phyloP scores from a whole-genome alignment of 2,329 filamentous ascomycete genomes.

The Colletotrichum sp. region DNA sequence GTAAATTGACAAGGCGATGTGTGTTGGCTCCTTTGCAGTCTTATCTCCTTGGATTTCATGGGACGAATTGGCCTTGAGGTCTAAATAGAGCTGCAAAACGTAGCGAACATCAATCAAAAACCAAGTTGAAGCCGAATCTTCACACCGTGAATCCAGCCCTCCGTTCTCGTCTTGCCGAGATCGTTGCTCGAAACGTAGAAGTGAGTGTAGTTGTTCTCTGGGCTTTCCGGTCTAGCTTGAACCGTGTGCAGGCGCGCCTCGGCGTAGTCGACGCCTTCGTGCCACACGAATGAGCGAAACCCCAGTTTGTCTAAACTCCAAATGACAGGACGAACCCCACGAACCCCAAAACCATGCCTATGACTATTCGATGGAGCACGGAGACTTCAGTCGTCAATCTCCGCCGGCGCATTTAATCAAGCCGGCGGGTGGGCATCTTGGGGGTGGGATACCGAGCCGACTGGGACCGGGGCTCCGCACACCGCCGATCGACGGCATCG shows the following conservation, averaged over 20 bases:
- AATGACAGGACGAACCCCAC: not conserved
- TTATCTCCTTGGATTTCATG: too few species aligned
- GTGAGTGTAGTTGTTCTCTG: too few species aligned
- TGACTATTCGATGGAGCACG: not conserved
- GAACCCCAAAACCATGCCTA: not conserved
- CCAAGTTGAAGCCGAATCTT: not conserved
- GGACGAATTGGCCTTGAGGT: too few species aligned
- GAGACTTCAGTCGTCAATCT: not conserved
- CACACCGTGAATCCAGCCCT: not conserved
- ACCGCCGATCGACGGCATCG: not conserved
- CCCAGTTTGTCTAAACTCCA: not conserved
- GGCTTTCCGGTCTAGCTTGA: too few species aligned
- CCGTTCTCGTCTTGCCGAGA: too few species aligned
- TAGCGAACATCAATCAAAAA: not conserved
- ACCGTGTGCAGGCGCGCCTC: too few species aligned
- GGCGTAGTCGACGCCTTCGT: too few species aligned
- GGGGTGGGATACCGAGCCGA: not conserved
- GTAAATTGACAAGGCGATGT: too few species aligned
- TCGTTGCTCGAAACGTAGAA: too few species aligned
- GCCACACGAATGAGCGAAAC: too few species aligned
- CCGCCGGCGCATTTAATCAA: not conserved
- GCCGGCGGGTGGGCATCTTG: not conserved
- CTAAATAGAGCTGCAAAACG: rapidly evolving
- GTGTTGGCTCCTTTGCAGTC: too few species aligned
- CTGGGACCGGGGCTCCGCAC: not conserved